Evolutionary conservation across 2,329 filamentous ascomycete genomes (phyloP), one percentile per base, ranked within the genome.

Genomic region (Paracoccidioides lutzii): DNA sequence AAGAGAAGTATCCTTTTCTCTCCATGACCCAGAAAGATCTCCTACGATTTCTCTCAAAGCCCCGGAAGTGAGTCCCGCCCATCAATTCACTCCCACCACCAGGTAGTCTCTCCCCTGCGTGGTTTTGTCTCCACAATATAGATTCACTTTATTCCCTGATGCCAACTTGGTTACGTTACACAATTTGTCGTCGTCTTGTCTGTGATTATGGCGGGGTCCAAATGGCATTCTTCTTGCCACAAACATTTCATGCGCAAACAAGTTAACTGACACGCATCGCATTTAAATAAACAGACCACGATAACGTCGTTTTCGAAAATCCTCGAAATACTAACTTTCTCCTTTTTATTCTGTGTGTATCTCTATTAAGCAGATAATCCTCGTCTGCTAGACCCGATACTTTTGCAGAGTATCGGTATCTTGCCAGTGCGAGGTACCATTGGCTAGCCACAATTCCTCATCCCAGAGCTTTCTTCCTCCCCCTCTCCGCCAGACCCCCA

Each of bases 21-120:
- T 88, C 83, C 84, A 95, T 95, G 90, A 90, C 83, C 86, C 85
- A 81, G 73, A 87, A 85, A 77, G 88, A 94, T 75, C 83, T 94
- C 69, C 82, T 95, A 71, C 87, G 89, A 77, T 93, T 94, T 78
- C 83, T 95, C 66, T 94, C 88, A 71, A 93, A 93, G 80, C 89
- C 89, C 71, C 88, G 88, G 74, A 95, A 95, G 90, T 95, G 76
- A 71, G 87, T 77, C 53, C 60, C 58, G 58, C 54, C 30, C 55
- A 37, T 51, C 38, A 41, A 54, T 53, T 30, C 38, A 33, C 41
- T 54, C 55, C 38, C 54, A 22, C 22, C 22, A 22, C 22, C 22
- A 22, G 22, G 22, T 22, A 22, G 22, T 22, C 22, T 22, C 22
- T 22, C 22, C 22, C 22, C 22, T 22, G 22, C 22, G 22, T 22